phyloP scores from a whole-genome alignment of 768 basidiomycete species.

The Amanita pallidorosea region DNA sequence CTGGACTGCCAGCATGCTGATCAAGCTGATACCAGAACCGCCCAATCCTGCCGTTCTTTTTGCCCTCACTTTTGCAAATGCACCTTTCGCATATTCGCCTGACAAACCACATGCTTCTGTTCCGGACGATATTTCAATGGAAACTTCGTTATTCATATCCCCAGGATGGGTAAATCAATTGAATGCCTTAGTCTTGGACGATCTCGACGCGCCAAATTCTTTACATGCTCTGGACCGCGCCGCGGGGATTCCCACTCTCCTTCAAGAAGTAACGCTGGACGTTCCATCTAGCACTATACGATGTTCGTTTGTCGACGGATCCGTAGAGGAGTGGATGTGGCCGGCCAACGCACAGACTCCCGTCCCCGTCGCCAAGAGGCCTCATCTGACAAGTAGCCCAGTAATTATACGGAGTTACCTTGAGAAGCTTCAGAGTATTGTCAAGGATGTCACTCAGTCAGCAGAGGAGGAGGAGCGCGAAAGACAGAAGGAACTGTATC shows the following conservation, averaged over 20 bases:
- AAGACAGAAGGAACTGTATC: conserved; percentile 14
- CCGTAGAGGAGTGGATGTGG: conserved; percentile 33
- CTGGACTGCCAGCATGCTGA: conserved; percentile 32
- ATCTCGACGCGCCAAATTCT: conserved; percentile 38
- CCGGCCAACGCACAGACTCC: conserved; percentile 14
- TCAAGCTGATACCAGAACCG: conserved; percentile 36
- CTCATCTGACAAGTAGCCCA: not conserved
- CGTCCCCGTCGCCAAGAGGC: conserved; percentile 8
- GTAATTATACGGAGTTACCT: conserved; percentile 19
- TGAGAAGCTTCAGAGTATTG: conserved; percentile 36
- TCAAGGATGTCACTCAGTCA: conserved; percentile 40
- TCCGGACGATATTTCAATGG: not conserved
- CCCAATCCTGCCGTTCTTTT: conserved; percentile 48
- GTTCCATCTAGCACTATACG: conserved; percentile 31
- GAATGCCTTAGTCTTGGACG: conserved; percentile 36
- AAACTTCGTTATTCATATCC: conserved; percentile 30
- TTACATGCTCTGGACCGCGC: conserved; percentile 54
- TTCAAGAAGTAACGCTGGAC: conserved; percentile 56
- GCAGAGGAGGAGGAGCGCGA: conserved; percentile 30
- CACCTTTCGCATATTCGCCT: conserved; percentile 19
- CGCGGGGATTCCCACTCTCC: conserved; percentile 41
- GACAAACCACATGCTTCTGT: conserved; percentile 21
- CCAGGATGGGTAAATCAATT: conserved; percentile 44
- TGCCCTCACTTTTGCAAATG: conserved; percentile 41
- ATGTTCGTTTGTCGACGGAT: conserved; percentile 51